A percentile compares a stretch with the other conserved stretches of the same genome.
These are phyloP conservation scores for Auriscalpium vulgare DNA, from an alignment of 768 basidiomycete species.

Conservation along the genomic window DNA sequence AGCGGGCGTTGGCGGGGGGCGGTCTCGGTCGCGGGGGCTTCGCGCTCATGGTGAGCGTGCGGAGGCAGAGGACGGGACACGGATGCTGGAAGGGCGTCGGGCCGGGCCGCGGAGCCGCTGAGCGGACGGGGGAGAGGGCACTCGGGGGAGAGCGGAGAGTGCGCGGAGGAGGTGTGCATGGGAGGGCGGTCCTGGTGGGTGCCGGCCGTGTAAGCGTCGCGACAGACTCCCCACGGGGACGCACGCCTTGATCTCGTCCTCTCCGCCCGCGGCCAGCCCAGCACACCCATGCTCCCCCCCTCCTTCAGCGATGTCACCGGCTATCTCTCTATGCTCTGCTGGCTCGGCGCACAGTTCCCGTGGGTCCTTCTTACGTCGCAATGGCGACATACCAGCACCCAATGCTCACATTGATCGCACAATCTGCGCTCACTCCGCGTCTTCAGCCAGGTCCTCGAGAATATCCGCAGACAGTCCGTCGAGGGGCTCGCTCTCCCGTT, in stretches of 20 bases:
- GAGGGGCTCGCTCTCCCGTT: conserved; percentile 92
- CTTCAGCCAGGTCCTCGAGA: conserved; percentile 76
- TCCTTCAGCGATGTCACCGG: conserved; percentile 58
- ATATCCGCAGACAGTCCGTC: conserved; percentile 64
- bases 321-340: conserved; percentile 64
- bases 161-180: background rate
- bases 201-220: background rate
- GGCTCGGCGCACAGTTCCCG: conserved; percentile 88
- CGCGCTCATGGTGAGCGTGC: background rate
- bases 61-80: background rate
- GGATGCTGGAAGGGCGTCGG: background rate
- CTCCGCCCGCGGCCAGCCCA: background rate
- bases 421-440: background rate
- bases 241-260: background rate
- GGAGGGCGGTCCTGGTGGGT: background rate
- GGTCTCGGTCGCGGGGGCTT: background rate
- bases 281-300: conserved; percentile 15
- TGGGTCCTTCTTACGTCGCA: conserved; percentile 32
- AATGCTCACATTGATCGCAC: background rate
- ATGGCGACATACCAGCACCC: conserved; percentile 7
- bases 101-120: background rate
- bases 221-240: background rate
- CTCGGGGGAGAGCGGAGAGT: background rate
- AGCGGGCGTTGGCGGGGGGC: background rate
- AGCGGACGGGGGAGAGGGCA: background rate